Percentiles rank a stretch among this genome's conserved stretches.
Evolutionary conservation across 768 basidiomycete species (phyloP).

Genomic region (Amanita pseudoporphyria): DNA sequence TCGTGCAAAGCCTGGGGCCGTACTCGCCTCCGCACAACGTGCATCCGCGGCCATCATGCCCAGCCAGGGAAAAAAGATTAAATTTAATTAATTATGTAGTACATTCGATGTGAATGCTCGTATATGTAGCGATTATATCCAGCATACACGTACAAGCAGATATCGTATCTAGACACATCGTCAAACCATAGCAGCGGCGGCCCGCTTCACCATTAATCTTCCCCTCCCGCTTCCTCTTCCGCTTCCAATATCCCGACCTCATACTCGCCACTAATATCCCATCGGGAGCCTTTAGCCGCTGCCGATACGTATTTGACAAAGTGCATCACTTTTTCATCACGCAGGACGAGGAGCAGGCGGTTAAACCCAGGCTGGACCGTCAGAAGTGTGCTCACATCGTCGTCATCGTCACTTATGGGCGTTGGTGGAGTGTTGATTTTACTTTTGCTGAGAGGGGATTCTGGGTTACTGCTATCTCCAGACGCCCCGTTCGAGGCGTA

Average conservation of each 20-base stretch:
- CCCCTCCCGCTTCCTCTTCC: constrained; percentile 52
- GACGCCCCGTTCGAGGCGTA: background rate
- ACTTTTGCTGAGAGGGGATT: background rate
- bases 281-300: constrained; percentile 80
- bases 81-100: constrained; percentile 34
- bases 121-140: background rate
- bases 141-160: background rate
- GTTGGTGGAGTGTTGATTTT: constrained; percentile 1
- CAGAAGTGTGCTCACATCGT: constrained; percentile 72
- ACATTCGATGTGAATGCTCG: background rate
- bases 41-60: constrained; percentile 67
- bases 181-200: background rate
- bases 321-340: constrained; percentile 88
- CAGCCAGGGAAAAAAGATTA: constrained; percentile 62
- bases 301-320: constrained; percentile 96
- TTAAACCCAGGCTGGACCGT: constrained; percentile 90
- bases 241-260: constrained; percentile 77
- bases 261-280: constrained; percentile 91
- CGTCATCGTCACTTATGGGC: constrained; percentile 17
- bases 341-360: constrained; percentile 74
- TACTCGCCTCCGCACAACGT: constrained; percentile 66
- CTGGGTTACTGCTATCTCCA: background rate
- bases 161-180: too few species aligned
- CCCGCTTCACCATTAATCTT: background rate
- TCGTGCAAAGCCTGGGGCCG: constrained; percentile 50